These are phyloP conservation scores for Telopea speciosissima DNA, from an alignment of 177 flowering plant genomes.

Conservation along the genomic window DNA sequence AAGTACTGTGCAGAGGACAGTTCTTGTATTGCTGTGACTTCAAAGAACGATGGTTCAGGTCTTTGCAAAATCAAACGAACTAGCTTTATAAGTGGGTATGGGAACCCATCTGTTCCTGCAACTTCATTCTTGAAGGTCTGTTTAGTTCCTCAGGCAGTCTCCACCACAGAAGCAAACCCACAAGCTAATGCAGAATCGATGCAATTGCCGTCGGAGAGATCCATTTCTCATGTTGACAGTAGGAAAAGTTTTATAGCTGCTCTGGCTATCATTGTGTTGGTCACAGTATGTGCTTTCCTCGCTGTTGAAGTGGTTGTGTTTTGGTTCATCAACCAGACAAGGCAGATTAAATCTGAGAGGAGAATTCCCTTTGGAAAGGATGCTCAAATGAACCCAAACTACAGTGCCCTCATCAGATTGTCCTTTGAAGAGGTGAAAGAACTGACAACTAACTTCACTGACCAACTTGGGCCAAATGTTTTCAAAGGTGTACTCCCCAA, in stretches of 20 bases:
- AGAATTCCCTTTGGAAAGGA: constrained; percentile 46
- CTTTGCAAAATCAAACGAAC: constrained; percentile 46
- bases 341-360: constrained; percentile 20
- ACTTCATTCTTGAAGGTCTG: constrained; percentile 48
- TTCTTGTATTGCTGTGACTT: constrained; percentile 43
- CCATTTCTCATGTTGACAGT: constrained; percentile 1
- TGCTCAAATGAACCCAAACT: constrained; percentile 34
- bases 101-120: constrained; percentile 28
- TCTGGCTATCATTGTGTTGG: constrained; percentile 26
- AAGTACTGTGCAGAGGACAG: constrained; percentile 38
- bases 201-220: constrained; percentile 13
- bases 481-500: constrained; percentile 40
- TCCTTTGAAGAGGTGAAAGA: constrained; percentile 42
- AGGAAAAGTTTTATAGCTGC: constrained; percentile 21
- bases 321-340: constrained; percentile 28
- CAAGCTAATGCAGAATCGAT: constrained; percentile 9
- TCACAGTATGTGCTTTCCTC: constrained; percentile 27
- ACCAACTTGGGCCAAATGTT: constrained; percentile 35
- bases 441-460: constrained; percentile 31
- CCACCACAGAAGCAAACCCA: constrained; percentile 24
- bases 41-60: constrained; percentile 55
- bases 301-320: constrained; percentile 29
- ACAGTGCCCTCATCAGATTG: constrained; percentile 39
- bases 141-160: constrained; percentile 47
- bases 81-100: constrained; percentile 41